Evolutionary conservation across 148 eudicot species (phyloP), one percentile per base, ranked within the genome.

Genomic region (Limonium bicolor): DNA sequence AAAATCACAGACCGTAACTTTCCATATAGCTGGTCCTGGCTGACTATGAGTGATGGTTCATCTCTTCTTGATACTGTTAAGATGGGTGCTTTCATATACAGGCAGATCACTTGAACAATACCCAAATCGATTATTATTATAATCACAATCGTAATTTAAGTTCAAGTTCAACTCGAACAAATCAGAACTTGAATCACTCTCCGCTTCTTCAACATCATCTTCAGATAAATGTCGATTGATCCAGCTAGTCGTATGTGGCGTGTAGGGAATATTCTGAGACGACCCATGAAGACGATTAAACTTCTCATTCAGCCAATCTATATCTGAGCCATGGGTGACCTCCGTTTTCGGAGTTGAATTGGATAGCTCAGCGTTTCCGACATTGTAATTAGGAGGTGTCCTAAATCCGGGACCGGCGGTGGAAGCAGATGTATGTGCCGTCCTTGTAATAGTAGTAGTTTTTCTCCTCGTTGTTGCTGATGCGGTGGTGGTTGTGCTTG

Each of bases 141-240:
- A 27, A 41, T 41, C 27, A 4, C 24, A 41, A 13, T 80, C 80
- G 53, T 41, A 53, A 16, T 59, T 63, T 21, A 69, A 46, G 20
- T 59, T 63, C 29, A 69, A 46, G 36, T 65, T 70, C 29, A 81
- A 27, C 61, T 81, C 92, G 34, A 81, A 81, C 15, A 81, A 53
- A 73, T 81, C 92, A 34, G 85, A 77, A 36, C 92, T 81, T 51
- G 78, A 77, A 61, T 77, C 92, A 59, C 92, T 77, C 0, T 81
- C 85, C 11, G 29, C 76, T 6, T 67, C 82, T 48, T 73, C 46
- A 16, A 24, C 22, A 27, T 48, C 80, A 45, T 65, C 81, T 13
- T 40, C 45, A 21, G 43, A 54, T 15, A 37, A 46, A 38, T 47
- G 43, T 2, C 55, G 61, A 26, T 46, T 58, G 17, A 38, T 26